Evolutionary conservation across 805 yeast genomes (phyloP), one percentile per base, ranked within the genome.

Genomic region (Monosporozyma unispora): DNA sequence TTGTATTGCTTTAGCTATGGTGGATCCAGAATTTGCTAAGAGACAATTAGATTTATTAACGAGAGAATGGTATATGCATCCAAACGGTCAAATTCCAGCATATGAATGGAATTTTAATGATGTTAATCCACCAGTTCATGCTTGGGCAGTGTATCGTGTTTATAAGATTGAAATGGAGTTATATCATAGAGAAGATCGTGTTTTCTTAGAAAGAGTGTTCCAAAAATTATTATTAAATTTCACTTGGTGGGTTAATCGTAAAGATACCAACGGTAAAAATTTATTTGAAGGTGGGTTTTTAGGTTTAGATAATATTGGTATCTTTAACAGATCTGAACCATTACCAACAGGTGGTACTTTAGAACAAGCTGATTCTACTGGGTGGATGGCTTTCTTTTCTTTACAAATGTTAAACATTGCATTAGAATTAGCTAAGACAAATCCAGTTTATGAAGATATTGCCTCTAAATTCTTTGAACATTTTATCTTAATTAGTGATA

Each of bases 161-260:
- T 89, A 80, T 70, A 89, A 90, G 67, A 78, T 88, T 57, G 96
- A 90, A 68, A 74, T 95, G 55, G 87, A 87, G 63, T 74, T 87
- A 80, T 84, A 83, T 63, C 90, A 90, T n/a, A 70, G 73, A 21
- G 87, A 83, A 55, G 97, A 89, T 67, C 69, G 84, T 49, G 85
- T 81, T 50, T 89, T 90, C 64, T 75, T 89, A 65, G 97, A 89
- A 68, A 72, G 90, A 18, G 95, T 87, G 10, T 89, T 89, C 78
- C 97, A 90, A 67, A 89, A 89, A 66, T 76, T 89, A 60, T 70
- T 90, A 66, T 72, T 89, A 51, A 89, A 89, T 68, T 89, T 89
- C 68, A 87, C 96, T 21, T 89, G 97, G 97, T 89, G 97, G 97
- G 96, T 90, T 50, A 89, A 90, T 69, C 76, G 95, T 60, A 89